Base-by-base conservation (phyloP, 2,329 filamentous ascomycete genomes). In the Cytospora leucostoma region DNA sequence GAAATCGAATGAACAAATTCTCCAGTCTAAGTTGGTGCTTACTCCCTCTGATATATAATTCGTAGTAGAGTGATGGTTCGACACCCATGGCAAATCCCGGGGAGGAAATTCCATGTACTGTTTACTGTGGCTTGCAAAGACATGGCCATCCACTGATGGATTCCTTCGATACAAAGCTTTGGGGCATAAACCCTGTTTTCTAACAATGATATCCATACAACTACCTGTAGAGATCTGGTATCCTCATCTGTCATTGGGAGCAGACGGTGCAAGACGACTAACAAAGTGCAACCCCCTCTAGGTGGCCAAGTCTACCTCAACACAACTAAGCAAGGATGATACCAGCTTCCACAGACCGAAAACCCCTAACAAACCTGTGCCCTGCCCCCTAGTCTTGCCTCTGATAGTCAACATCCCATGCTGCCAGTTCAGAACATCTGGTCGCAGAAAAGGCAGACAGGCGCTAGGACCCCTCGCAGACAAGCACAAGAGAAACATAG, bases 221-320 rank as follows among this genome's bases (percentile, higher is more conserved):
- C 51, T 61, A 55, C 59, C 59, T 50, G 54, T 47, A 55, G 10
- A 47, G 44, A 21, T 47, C 40, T 44, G 17, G 10, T 12, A 21
- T 4, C 44, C 44, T 21, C n/a, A 12, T 12, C n/a, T 21, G 44
- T 21, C 13, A 17, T 21, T 17, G 44, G 21, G n/a, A 21, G 4
- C n/a, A 47, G 44, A 47, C 8, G n/a, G n/a, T 21, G n/a, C n/a
- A 47, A 47, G 37, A 10, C 19, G 44, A 53, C 35, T 27, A 17
- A 47, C 13, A 11, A 35, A 35, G n/a, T 44, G 53, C 34, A 44
- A 55, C 44, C 47, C 40, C 56, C 52, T 64, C 57, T 64, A 53
- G 62, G 50, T 58, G 35, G 56, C 56, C 51, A 61, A 51, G 57
- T 64, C 62, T 61, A 61, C 61, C 57, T 56, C 58, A 50, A 59